Evolutionary conservation across 73 alveolate species (phyloP).

Genomic region (Urostyla sp.): DNA sequence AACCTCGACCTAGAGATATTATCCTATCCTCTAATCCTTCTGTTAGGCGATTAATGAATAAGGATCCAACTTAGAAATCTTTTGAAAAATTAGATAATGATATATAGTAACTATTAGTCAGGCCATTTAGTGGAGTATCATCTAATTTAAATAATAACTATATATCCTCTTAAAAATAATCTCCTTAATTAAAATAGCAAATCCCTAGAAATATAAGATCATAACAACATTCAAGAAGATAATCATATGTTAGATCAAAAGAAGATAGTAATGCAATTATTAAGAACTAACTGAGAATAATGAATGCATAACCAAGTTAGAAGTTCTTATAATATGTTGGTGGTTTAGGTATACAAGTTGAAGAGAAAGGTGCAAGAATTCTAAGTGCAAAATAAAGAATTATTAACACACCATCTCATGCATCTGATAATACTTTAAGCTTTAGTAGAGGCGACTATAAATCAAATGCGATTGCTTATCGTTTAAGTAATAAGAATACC

Average conservation of each 20-base stretch:
- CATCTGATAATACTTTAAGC: neutral
- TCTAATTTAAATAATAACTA: no score
- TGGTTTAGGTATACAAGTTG: constrained; percentile 18
- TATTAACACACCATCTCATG: neutral
- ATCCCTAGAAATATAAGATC: constrained; percentile 8
- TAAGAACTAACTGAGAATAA: no score
- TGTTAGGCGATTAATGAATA: neutral
- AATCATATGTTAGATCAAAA: neutral
- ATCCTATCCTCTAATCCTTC: neutral
- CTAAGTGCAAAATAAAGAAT: constrained; percentile 31
- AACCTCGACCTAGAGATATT: constrained; percentile 59
- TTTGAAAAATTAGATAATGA: neutral
- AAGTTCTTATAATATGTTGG: constrained; percentile 26
- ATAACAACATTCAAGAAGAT: constrained; percentile 16
- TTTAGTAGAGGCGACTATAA: neutral
- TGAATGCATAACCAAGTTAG: no score
- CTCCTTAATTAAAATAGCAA: no score
- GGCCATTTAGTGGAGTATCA: no score
- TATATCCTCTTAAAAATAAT: no score
- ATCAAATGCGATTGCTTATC: constrained; percentile 35
- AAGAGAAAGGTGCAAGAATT: neutral
- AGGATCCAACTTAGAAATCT: neutral
- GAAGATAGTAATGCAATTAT: neutral
- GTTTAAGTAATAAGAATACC: no score
- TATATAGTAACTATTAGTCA: no score